A percentile compares a stretch with the other conserved stretches of the same genome.
Evolutionary conservation across 2,329 filamentous ascomycete genomes (phyloP).

Genomic region (Ceratocystis smalleyi): DNA sequence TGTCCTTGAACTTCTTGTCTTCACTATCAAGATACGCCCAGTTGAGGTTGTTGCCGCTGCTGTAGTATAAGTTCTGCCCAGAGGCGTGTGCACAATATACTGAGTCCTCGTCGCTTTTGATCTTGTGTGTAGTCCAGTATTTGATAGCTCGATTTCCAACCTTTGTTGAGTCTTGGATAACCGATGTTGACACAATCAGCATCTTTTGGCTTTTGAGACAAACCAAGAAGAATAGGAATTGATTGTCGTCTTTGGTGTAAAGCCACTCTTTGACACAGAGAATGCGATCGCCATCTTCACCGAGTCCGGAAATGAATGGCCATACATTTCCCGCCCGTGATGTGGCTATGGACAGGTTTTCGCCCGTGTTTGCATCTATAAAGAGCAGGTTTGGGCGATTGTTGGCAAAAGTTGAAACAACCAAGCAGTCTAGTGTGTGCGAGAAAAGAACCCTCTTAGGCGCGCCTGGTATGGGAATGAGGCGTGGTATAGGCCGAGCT

Average conservation of each 20-base stretch:
- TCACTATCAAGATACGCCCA: conserved; percentile 39
- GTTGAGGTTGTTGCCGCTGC: conserved; percentile 37
- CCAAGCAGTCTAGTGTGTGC: conserved; percentile 33
- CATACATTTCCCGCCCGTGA: conserved; percentile 27
- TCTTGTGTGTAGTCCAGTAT: conserved; percentile 40
- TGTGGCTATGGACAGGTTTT: conserved; percentile 33
- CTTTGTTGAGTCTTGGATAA: conserved; percentile 5
- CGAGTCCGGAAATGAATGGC: conserved; percentile 40
- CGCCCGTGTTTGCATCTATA: conserved; percentile 39
- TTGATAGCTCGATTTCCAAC: conserved; percentile 26
- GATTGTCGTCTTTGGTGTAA: conserved; percentile 39
- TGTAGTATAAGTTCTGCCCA: conserved; percentile 40
- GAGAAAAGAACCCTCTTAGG: conserved; percentile 42
- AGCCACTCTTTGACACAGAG: conserved; percentile 49
- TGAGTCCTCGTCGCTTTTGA: conserved; percentile 29
- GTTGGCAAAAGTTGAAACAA: conserved; percentile 35
- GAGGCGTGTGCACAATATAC: conserved; percentile 43
- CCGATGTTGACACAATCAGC: conserved; percentile 34
- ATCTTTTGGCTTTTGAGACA: conserved; percentile 40
- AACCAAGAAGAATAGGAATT: conserved; percentile 48
- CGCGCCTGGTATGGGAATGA: conserved; percentile 32
- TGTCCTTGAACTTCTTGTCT: conserved; percentile 35
- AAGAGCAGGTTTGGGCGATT: conserved; percentile 37
- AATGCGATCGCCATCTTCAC: conserved; percentile 41
- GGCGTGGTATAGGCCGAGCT: conserved; percentile 34